Evolutionary conservation across 352 stramenopile species (phyloP), one percentile per base, ranked within the genome.

Genomic region (Blastocystis hominis): DNA sequence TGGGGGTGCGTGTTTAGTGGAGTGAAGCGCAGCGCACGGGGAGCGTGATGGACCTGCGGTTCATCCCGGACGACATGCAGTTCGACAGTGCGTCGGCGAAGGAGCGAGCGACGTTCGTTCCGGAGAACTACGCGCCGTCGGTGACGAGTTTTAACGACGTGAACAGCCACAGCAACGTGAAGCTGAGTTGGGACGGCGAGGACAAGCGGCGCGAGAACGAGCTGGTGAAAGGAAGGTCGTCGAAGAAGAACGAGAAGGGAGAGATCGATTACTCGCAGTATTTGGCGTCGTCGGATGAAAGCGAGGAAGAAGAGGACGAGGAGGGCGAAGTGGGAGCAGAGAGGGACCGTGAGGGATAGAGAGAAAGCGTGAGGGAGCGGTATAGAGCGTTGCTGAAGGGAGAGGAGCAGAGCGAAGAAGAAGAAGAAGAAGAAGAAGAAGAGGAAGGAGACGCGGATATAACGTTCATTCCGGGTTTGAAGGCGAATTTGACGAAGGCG

Each of bases 201-300:
- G 76, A 86, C 30, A 20, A 75, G 9, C 13, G 42, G 7, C 54
- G 76, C 13, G 50, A 50, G 46, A 68, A 76, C 34, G 76, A 86
- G 61, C 40, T 86, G 76, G 59, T 86, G 59, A 36, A 50, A 13
- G 59, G 76, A 38, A 42, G 63, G 7, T 61, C 46, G 13, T 47
- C 46, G 34, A 86, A 86, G 40, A 76, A 72, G 56, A 86, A 86
- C 47, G 63, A 86, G 76, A 86, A 86, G 56, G 76, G 63, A 34
- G 76, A 86, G 59, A 76, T 86, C 53, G 59, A 86, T 36, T 86
- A 76, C 47, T 61, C 40, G 30, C 30, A 36, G 6, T 72, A 86
- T 24, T 7, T 86, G 46, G 76, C 59, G 30, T 76, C 63, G 15
- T 61, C 76, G 34, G 63, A 42, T 72, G 62, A 86, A 5, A 86